phyloP scores from a whole-genome alignment of 805 yeast genomes.

The Candida jianshihensis region DNA sequence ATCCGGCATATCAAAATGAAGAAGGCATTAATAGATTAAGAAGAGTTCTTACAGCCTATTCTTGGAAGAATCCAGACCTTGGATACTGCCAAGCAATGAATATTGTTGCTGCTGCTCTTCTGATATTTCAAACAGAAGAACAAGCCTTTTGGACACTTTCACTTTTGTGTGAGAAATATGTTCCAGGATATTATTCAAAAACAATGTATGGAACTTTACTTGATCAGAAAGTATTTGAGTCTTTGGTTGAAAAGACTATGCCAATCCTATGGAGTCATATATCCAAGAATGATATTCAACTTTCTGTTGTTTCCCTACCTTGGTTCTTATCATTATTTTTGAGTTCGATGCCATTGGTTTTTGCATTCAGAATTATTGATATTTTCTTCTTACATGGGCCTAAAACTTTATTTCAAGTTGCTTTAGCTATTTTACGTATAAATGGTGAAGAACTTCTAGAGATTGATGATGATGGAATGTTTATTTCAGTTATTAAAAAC shows the following conservation, averaged over 20 bases:
- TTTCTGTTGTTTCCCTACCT: slow-evolving; percentile 88
- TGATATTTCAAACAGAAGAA: slow-evolving; percentile 88
- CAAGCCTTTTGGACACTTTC: slow-evolving; percentile 94
- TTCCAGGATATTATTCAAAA: slow-evolving; percentile 93
- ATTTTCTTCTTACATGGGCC: slow-evolving; percentile 88
- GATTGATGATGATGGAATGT: slow-evolving; percentile 88
- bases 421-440: slow-evolving; percentile 80
- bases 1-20: slow-evolving; percentile 81
- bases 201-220: slow-evolving; percentile 96
- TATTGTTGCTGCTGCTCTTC: slow-evolving; percentile 73
- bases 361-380: slow-evolving; percentile 87
- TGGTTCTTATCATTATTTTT: slow-evolving; percentile 92
- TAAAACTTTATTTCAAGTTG: slow-evolving; percentile 83
- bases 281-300: slow-evolving; percentile 71
- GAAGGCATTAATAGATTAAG: slow-evolving; percentile 84
- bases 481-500: slow-evolving; percentile 76
- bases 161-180: slow-evolving; percentile 71
- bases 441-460: slow-evolving; percentile 79
- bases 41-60: slow-evolving; percentile 85
- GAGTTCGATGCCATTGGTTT: slow-evolving; percentile 90
- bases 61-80: slow-evolving; percentile 95
- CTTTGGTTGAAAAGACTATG: slow-evolving; percentile 81
- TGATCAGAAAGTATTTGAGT: slow-evolving; percentile 91
- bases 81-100: slow-evolving; percentile 99
- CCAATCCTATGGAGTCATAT: slow-evolving; percentile 86